Conservation (phyloP, 768 basidiomycete species). For the Lyophyllum decastes region DNA sequence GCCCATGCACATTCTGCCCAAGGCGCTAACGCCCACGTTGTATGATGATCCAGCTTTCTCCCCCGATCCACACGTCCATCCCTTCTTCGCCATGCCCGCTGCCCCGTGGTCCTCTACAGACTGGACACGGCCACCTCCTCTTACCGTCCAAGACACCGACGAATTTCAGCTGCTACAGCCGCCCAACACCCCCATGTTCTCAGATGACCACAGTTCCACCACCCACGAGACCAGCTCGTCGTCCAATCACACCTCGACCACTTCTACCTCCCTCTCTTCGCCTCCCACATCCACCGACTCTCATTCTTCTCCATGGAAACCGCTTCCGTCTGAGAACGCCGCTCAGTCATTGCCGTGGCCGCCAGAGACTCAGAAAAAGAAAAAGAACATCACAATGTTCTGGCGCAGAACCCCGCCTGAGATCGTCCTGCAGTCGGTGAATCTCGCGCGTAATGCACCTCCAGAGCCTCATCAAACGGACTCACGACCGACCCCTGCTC, state of each 20-base stretch:
- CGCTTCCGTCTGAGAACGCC: not conserved
- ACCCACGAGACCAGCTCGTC: constrained; percentile 14
- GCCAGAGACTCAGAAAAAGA: constrained; percentile 17
- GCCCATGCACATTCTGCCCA: constrained; percentile 7
- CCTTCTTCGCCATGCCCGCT: constrained; percentile 36
- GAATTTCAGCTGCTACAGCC: constrained; percentile 30
- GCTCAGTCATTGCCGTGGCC: constrained; percentile 10
- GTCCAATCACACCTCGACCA: constrained; percentile 17
- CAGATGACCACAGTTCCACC: constrained; percentile 17
- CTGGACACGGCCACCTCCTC: constrained; percentile 7
- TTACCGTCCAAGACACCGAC: constrained; percentile 14
- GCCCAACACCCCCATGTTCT: constrained; percentile 28
- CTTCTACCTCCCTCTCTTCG: constrained; percentile 20
- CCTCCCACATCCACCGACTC: constrained; percentile 17
- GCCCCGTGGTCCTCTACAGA: constrained; percentile 24
- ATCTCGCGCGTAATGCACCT: constrained; percentile 11
- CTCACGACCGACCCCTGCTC: constrained; percentile 15
- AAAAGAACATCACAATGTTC: constrained; percentile 17
- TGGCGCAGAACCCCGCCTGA: constrained; percentile 19
- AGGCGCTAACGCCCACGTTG: constrained; percentile 28
- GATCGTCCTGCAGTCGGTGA: constrained; percentile 11
- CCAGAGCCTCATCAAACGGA: constrained; percentile 4
- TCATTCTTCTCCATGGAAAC: constrained; percentile 11
- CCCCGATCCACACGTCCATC: constrained; percentile 52
- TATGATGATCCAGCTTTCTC: constrained; percentile 63